These are phyloP conservation scores for Metschnikowia hibisci DNA, from an alignment of 805 yeast species.

Conservation along the genomic window DNA sequence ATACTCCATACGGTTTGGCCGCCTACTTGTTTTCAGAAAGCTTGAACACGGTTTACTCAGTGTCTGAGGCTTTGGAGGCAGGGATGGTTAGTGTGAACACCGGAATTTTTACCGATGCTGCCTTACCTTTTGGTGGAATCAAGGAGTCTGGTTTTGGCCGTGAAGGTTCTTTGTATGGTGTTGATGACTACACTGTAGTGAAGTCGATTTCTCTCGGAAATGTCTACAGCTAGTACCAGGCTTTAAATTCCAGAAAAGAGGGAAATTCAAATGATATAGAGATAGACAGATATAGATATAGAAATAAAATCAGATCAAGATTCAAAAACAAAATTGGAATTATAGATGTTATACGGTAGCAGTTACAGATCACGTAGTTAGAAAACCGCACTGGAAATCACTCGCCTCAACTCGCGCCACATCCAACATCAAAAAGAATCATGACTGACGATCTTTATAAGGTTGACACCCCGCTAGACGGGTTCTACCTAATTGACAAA, in stretches of 20 bases:
- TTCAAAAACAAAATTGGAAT: too few species aligned
- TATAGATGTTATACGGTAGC: too few species aligned
- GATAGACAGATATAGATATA: too few species aligned
- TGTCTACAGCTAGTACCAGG: slow-evolving; percentile 16
- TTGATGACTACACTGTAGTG: slow-evolving; percentile 55
- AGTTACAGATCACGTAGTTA: too few species aligned
- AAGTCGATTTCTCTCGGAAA: slow-evolving; percentile 52
- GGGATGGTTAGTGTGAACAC: slow-evolving; percentile 66
- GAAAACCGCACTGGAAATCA: too few species aligned
- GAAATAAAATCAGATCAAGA: too few species aligned
- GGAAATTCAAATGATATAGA: too few species aligned
- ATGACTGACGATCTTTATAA: slow-evolving; percentile 9
- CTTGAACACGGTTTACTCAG: slow-evolving; percentile 46
- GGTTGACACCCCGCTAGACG: slow-evolving; percentile 13
- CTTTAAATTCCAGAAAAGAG: too few species aligned
- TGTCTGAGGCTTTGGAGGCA: slow-evolving; percentile 55
- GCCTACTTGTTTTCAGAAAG: slow-evolving; percentile 55
- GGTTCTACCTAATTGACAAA: slow-evolving; percentile 20
- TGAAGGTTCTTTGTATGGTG: slow-evolving; percentile 61
- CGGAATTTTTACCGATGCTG: slow-evolving; percentile 52
- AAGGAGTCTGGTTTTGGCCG: slow-evolving; percentile 68
- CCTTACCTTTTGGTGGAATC: slow-evolving; percentile 59
- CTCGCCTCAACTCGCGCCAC: too few species aligned
- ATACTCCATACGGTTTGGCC: slow-evolving; percentile 54
- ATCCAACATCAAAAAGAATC: too few species aligned